Evolutionary conservation across 495 filamentous ascomycete species (phyloP), one percentile per base, ranked within the genome.

Genomic region (Podospora anserina): DNA sequence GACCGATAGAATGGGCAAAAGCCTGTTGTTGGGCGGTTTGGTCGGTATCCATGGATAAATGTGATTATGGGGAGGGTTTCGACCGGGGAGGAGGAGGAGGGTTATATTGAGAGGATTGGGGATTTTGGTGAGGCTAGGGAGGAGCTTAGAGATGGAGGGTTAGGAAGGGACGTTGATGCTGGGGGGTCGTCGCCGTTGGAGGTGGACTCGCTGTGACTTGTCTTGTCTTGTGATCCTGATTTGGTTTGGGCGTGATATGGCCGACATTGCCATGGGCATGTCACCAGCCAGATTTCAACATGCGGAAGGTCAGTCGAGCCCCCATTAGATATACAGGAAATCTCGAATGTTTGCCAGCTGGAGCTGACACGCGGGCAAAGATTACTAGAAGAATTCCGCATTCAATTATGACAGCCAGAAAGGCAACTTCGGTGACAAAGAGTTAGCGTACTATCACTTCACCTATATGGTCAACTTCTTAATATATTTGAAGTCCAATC

Each of bases 21-120:
- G 60, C 73, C 73, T 7, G 68, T 75, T 30, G 66, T 75, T 23
- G 67, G 61, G 9, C 15, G n/a, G 44, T 74, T 69, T 67, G 66
- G 69, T 56, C 54, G 66, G 56, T 74, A 74, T 67, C 73, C 73
- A 49, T 75, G 69, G 54, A 61, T 68, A n/a, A 75, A 75, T 61
- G 71, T 20, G 20, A 66, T 65, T 7, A 18, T 15, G 34, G 72
- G 72, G 19, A 69, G 70, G 65, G 28, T 53, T 49, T 61, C 65
- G 66, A 69, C 56, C 49, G 66, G 28, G 5, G 70, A 61, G 18
- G 72, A 74, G 63, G 18, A 64, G 30, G 49, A 39, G 19, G 23
- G 0, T 1, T 74, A 56, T 57, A 6, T 70, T 13, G 59, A 71
- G 1, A 55, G 61, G 63, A 68, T 64, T 15, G 57, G 58, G 16